Evolutionary conservation across 2,329 filamentous ascomycete species (phyloP).

Genomic region (Hymenoscyphus albidus): DNA sequence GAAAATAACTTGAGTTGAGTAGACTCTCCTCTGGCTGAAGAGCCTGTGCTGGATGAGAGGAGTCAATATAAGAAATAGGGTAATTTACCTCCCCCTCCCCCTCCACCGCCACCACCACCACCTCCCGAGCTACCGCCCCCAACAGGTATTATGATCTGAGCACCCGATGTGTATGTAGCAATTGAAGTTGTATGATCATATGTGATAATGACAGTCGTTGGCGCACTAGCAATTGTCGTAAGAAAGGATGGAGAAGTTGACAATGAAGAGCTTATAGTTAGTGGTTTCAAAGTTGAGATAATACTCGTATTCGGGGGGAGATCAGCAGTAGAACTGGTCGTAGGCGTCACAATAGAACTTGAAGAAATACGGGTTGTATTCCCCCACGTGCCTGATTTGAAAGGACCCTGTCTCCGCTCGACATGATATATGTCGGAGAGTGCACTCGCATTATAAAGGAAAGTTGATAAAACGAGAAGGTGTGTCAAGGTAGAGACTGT

Average conservation of each 20-base stretch:
- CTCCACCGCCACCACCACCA: neutral
- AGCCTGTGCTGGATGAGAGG: too few relatives aligned
- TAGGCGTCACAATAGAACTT: neutral
- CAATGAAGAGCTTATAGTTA: neutral
- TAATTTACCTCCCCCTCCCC: neutral
- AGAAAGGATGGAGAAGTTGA: neutral
- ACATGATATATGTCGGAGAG: neutral
- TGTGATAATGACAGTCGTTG: neutral
- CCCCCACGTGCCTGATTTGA: too few relatives aligned
- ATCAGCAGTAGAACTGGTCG: neutral
- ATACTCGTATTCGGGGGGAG: neutral
- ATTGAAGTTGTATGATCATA: neutral
- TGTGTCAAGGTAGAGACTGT: neutral
- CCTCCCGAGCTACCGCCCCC: neutral
- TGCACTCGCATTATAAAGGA: neutral
- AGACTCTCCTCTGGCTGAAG: too few relatives aligned
- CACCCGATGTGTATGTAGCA: neutral
- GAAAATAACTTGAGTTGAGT: too few relatives aligned
- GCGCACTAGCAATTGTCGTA: neutral
- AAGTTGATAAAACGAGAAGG: neutral
- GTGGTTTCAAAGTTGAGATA: neutral
- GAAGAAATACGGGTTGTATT: neutral
- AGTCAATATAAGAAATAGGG: neutral
- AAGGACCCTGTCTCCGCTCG: neutral
- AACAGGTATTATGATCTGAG: neutral